These are phyloP conservation scores for Uncinocarpus reesii DNA, from an alignment of 2,329 filamentous ascomycete species.

Conservation along the genomic window DNA sequence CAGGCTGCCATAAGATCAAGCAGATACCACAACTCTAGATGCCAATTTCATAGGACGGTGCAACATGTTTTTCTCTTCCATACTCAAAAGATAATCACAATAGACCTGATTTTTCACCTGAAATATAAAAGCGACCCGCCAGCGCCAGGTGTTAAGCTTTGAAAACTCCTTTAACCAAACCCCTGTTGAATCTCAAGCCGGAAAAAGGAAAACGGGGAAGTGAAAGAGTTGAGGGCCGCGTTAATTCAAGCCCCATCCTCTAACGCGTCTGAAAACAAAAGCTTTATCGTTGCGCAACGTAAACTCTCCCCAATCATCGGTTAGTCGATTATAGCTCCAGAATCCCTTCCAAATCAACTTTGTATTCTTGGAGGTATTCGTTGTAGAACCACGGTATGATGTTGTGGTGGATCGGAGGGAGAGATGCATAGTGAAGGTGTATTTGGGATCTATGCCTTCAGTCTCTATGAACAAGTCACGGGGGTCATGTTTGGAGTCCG, in stretches of 20 bases:
- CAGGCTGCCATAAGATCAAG: no score
- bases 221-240: no score
- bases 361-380: constrained; percentile 58
- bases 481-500: constrained; percentile 22
- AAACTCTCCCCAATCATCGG: constrained; percentile 86
- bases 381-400: constrained; percentile 29
- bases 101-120: no score
- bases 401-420: constrained; percentile 50
- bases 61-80: no score
- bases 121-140: no score
- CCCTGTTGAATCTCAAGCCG: no score
- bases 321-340: constrained; percentile 80
- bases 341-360: constrained; percentile 83
- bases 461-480: constrained; percentile 73
- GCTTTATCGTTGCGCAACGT: constrained; percentile 50
- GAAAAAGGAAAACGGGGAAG: no score
- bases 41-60: no score
- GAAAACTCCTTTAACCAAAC: no score
- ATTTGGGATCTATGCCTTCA: constrained; percentile 66
- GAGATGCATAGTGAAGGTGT: constrained; percentile 75
- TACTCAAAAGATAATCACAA: no score
- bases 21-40: no score
- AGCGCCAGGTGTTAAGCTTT: no score
- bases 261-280: constrained; percentile 53
- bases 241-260: constrained; percentile 43